Percentiles rank a stretch among this genome's conserved stretches.
Conservation (phyloP, 305 asterid genomes). For the Lippia alba region DNA sequence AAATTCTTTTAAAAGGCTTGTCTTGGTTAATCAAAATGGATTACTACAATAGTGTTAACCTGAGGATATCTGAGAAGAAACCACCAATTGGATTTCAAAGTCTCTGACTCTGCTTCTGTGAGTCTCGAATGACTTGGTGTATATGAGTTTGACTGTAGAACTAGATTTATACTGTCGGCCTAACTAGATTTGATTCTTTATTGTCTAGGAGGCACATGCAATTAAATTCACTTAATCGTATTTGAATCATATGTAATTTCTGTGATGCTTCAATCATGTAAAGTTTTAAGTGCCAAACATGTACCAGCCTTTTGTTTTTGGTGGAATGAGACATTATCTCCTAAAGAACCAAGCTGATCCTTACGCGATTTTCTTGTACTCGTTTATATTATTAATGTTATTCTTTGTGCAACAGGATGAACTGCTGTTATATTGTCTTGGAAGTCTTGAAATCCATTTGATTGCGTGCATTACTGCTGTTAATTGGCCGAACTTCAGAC, state of each 20-base stretch:
- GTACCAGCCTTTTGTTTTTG: slow-evolving; percentile 13
- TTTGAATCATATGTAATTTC: slow-evolving; percentile 7
- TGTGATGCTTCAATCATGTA: background rate
- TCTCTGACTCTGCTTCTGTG: slow-evolving; percentile 16
- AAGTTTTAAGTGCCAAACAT: background rate
- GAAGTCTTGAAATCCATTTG: slow-evolving; percentile 40
- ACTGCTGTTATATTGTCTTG: slow-evolving; percentile 29
- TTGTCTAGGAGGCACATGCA: background rate
- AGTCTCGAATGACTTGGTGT: slow-evolving; percentile 19
- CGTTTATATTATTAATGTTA: slow-evolving; percentile 27
- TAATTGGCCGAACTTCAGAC: slow-evolving; percentile 34
- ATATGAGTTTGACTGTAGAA: slow-evolving; percentile 10
- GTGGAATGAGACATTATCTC: slow-evolving; percentile 17
- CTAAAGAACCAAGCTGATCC: slow-evolving; percentile 12
- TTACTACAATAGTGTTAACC: background rate
- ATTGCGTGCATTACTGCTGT: slow-evolving; percentile 41
- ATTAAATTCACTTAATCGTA: slow-evolving; percentile 14
- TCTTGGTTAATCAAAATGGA: background rate
- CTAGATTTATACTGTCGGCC: slow-evolving; percentile 1
- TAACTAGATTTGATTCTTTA: background rate
- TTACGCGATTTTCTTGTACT: slow-evolving; percentile 6
- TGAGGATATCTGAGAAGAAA: slow-evolving; percentile 18
- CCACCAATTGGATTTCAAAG: slow-evolving; percentile 15
- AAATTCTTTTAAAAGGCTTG: background rate
- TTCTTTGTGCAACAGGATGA: slow-evolving; percentile 57